Base-by-base conservation (phyloP, 2,329 filamentous ascomycete species). In the Ophiostoma sp. region DNA sequence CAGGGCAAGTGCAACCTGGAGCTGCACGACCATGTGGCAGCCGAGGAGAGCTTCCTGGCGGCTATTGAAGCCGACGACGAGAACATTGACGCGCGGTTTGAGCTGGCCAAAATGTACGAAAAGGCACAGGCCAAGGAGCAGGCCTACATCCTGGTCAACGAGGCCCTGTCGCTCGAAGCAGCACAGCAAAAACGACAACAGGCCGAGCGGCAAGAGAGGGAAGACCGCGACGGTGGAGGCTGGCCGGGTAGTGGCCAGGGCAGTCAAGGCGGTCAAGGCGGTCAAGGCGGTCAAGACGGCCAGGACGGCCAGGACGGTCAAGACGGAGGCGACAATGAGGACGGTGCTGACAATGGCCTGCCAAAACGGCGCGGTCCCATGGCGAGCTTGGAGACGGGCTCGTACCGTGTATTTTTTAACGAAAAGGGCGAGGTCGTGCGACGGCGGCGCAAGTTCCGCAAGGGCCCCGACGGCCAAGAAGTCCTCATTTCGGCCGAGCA, bases 31-130 rank as follows among this genome's bases (percentile, higher is more conserved):
- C 83, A 87, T 27, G 83, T 87, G 41, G 87, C 90, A 52, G 93
- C 94, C 0, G 90, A 94, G 76, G 88, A 91, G 73, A 91, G 88
- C 76, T 95, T 94, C 75, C 85, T 92, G 33, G 87, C 87, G 1
- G 87, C 94, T 13, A 87, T 93, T 52, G 87, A 92, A 68, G 85
- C 88, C 71, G 90, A 96, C 73, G 82, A 88, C 64, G 83, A 87
- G 57, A 89, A 90, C 71, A 88, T 94, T 67, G 89, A 93, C 72
- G 91, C 92, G 54, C 89, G 92, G 54, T 87, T 91, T 39, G 87
- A 92, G 75, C 83, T 97, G 11, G 92, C 92, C 15, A 93, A 91
- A 75, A 87, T 97, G 78, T 97, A 96, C 76, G 92, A 96, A 77
- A 87, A 85, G 73, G 85, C 86, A 64, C 89, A 89, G 73, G 87